Conservation (phyloP, 805 yeast species). For the Zygosaccharomyces kombuchaensis region DNA sequence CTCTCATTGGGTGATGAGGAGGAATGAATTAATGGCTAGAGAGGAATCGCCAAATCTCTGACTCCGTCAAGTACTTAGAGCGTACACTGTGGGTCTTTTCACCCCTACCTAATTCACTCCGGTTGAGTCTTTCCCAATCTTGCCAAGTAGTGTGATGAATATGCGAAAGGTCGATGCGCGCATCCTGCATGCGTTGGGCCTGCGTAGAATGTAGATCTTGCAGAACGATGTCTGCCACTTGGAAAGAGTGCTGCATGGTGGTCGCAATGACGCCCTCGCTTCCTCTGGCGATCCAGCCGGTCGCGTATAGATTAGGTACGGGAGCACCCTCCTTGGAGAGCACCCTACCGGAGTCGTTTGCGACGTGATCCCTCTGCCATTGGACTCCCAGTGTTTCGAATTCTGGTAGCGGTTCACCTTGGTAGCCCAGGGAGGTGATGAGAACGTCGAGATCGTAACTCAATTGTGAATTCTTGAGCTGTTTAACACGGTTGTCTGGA, state of each 20-base stretch:
- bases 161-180: conserved; percentile 9
- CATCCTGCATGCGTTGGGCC: background rate
- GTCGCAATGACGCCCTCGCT: conserved; percentile 88
- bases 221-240: conserved; percentile 62
- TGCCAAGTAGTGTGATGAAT: conserved; percentile 29
- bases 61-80: conserved; percentile 16
- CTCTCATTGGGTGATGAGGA: conserved; percentile 11
- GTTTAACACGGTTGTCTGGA: conserved; percentile 24
- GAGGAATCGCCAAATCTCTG: conserved; percentile 13
- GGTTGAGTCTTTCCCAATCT: conserved; percentile 29
- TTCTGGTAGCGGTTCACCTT: conserved; percentile 60
- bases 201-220: conserved; percentile 44
- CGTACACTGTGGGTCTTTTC: conserved; percentile 14
- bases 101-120: conserved; percentile 23
- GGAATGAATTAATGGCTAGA: background rate
- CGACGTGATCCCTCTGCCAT: conserved; percentile 49
- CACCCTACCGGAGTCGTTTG: conserved; percentile 45
- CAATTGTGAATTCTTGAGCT: conserved; percentile 23
- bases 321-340: conserved; percentile 21
- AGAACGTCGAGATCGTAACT: conserved; percentile 55
- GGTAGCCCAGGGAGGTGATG: conserved; percentile 79
- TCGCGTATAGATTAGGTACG: conserved; percentile 57
- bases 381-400: conserved; percentile 47
- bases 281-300: conserved; percentile 90
- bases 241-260: conserved; percentile 80